Conservation (phyloP, 2,329 filamentous ascomycete genomes). For the Lecanoromycetidae sp. region DNA sequence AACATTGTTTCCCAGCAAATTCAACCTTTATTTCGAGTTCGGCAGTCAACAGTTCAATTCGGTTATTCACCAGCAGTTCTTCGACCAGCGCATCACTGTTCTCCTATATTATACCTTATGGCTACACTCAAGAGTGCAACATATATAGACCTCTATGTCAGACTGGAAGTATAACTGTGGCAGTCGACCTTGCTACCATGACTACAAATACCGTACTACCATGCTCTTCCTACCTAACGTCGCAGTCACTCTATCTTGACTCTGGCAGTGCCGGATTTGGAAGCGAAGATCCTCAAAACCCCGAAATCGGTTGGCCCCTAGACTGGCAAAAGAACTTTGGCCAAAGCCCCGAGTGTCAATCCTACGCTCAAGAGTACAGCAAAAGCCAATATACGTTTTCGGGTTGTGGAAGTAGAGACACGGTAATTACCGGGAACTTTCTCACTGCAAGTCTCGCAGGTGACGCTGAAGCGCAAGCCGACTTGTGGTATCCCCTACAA, state of each 20-base stretch:
- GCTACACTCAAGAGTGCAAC: slow-evolving; percentile 1
- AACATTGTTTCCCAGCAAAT: too few species aligned
- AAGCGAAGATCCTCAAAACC: too few species aligned
- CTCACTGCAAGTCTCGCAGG: too few species aligned
- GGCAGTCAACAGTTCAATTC: background rate
- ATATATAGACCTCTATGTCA: slow-evolving; percentile 10
- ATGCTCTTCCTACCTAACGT: slow-evolving; percentile 9
- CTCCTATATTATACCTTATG: slow-evolving; percentile 8
- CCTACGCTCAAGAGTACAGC: background rate
- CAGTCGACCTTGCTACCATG: background rate
- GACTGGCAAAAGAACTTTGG: background rate
- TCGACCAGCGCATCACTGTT: background rate
- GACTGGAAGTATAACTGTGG: slow-evolving; percentile 7
- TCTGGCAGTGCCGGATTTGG: too few species aligned
- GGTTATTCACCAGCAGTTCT: background rate
- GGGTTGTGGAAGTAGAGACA: background rate
- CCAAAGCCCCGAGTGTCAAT: slow-evolving; percentile 3
- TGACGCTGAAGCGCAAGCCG: background rate
- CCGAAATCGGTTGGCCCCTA: background rate
- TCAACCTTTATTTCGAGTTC: too few species aligned
- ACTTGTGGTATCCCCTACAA: background rate
- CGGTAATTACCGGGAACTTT: too few species aligned
- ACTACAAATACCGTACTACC: slow-evolving; percentile 8
- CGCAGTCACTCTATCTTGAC: background rate
- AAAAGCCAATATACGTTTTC: background rate